Base-by-base conservation (phyloP, 2,329 filamentous ascomycete species). In the Lizonia empirigonia region DNA sequence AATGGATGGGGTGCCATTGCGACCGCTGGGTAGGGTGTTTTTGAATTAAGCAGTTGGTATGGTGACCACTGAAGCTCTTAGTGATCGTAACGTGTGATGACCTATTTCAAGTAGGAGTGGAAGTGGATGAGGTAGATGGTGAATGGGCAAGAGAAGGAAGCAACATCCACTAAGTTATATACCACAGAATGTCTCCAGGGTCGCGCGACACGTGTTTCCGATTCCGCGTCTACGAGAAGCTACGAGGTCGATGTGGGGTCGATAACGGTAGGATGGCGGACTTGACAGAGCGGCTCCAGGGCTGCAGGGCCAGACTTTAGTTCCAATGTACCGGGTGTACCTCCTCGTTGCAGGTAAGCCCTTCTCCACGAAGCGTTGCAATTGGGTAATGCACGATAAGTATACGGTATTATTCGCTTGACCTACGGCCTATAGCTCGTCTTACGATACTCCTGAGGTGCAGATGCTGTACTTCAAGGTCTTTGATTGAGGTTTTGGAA, bases 1-100 rank as follows among this genome's bases (percentile, higher is more conserved):
- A 85, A 75, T 13, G 82, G 82, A 58, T 82, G 80, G 29, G 72
- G 73, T 55, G 71, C 63, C 72, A 74, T 74, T 50, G 27, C 53
- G 40, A 36, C 53, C 48, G 24, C 15, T 26, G 5, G 4, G 10
- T n/a, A 12, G 7, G 18, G 5, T 23, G 9, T 15, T 15, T 9
- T 26, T 30, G 5, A 46, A n/a, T n/a, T 38, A 12, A n/a, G 2
- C 35, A 16, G 19, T 13, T 29, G 12, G 26, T 16, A 23, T 16
- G 24, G 13, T 13, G 15, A 26, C 44, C 22, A 13, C 3, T 29
- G 5, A 40, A 15, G 10, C 24, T 40, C 5, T 38, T 26, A 12
- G 26, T 9, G 24, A 46, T 37, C n/a, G 10, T 22, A 29, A 36
- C 39, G 16, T 23, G 29, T 10, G 36, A 34, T 18, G 10, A n/a